A percentile compares a stretch with the other conserved stretches of the same genome.
Conservation (phyloP, 768 basidiomycete species). For the Leccinum rimulosum region DNA sequence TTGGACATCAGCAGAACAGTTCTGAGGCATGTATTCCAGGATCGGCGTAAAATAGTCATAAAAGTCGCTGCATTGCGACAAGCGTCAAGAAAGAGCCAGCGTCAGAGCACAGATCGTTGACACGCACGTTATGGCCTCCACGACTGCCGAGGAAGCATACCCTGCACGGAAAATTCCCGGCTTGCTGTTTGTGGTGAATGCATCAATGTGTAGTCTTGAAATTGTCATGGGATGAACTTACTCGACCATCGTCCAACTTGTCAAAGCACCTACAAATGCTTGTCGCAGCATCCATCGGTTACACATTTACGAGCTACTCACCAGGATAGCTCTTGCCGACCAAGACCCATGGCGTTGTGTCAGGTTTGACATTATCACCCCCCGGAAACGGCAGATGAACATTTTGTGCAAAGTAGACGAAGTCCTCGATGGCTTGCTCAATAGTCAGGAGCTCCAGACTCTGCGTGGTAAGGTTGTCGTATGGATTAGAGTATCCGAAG, state of each 20-base stretch:
- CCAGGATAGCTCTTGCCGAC: constrained; percentile 44
- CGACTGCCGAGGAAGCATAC: constrained; percentile 47
- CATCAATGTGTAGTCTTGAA: neutral
- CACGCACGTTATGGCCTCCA: constrained; percentile 42
- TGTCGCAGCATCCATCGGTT: neutral
- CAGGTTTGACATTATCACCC: constrained; percentile 60
- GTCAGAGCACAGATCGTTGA: neutral
- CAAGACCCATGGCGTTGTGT: constrained; percentile 42
- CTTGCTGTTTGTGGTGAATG: constrained; percentile 27
- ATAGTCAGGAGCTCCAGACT: constrained; percentile 63
- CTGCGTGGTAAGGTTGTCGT: constrained; percentile 54
- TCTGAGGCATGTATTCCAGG: constrained; percentile 61
- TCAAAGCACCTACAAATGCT: constrained; percentile 35
- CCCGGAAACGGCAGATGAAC: constrained; percentile 66
- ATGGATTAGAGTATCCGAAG: constrained; percentile 72
- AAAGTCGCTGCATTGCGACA: constrained; percentile 13
- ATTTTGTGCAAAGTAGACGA: constrained; percentile 67
- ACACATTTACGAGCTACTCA: neutral
- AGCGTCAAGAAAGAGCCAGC: neutral
- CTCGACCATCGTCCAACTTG: constrained; percentile 71
- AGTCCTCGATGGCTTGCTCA: constrained; percentile 72
- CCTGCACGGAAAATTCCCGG: constrained; percentile 41
- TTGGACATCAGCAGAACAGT: constrained; percentile 73
- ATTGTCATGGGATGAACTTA: constrained; percentile 27
- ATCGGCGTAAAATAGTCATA: constrained; percentile 67